Evolutionary conservation across 2,329 filamentous ascomycete genomes (phyloP), one percentile per base, ranked within the genome.

Genomic region (Venturia nashicola): DNA sequence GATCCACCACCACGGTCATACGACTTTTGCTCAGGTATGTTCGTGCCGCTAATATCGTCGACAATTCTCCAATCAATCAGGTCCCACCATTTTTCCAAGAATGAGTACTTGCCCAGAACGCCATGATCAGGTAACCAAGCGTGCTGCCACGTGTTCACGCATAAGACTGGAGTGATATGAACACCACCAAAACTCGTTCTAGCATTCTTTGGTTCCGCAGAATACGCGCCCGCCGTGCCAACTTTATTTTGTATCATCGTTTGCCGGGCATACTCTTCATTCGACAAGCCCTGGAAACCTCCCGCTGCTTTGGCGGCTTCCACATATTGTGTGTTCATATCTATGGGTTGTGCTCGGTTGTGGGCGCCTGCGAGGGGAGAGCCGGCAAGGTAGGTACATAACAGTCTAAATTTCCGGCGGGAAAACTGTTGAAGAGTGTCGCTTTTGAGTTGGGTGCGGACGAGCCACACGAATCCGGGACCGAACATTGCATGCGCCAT

Each of bases 131-230:
- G 83, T 74, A 97, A 78, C 85, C 89, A 99, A 9, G 88, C 87
- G 76, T 97, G 94, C 79, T 97, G 88, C 94, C 94, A 99, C 5
- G 91, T 96, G 77, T 91, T 97, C 65, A 97, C 83, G 73, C 93
- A 97, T 70, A 99, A 79, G 66, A 97, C 80, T 14, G 93, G 92
- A 64, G 85, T 80, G 42, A 92, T 75, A 60, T 88, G 82, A 67
- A 85, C 82, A 65, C 86, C 87, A 46, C 88, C 88, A 1, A 88
- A 86, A 5, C 85, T 82, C 65, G 82, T 74, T 64, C 74, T 75
- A 16, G 71, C 68, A 66, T 36, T 36, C 27, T n/a, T 18, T 36
- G 51, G 69, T 70, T 59, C 65, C 42, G 71, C 65, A 5, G 70
- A 71, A 60, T 69, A 61, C 14, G 64, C 42, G 16, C 78, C 78